Evolutionary conservation across 352 stramenopile genomes (phyloP).

Genomic region (Pseudoperonospora humuli): DNA sequence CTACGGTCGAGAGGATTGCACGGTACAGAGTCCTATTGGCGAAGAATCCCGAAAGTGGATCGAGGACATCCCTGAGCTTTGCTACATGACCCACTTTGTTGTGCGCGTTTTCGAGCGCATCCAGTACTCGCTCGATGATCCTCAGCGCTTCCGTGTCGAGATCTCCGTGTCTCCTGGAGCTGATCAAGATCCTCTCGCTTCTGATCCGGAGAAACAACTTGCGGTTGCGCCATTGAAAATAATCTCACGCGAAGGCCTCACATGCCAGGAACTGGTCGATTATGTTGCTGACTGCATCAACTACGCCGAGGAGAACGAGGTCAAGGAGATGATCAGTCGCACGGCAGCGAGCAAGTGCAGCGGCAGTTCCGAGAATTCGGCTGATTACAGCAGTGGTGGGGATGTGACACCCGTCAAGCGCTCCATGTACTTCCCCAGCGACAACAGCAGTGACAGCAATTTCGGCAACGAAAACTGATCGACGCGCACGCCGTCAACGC

Average conservation of each 20-base stretch:
- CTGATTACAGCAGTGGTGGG: conserved; percentile 20
- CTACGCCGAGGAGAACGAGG: conserved; percentile 62
- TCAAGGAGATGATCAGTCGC: conserved; percentile 22
- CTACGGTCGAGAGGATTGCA: conserved; percentile 62
- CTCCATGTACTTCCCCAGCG: conserved; percentile 45
- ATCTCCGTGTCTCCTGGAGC: conserved; percentile 80
- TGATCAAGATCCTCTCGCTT: conserved; percentile 59
- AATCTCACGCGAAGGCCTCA: conserved; percentile 75
- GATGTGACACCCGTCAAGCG: conserved; percentile 40
- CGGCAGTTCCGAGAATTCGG: conserved; percentile 16
- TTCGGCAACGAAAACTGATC: conserved; percentile 28
- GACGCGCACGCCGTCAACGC: not conserved
- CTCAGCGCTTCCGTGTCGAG: conserved; percentile 76
- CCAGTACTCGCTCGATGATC: conserved; percentile 52
- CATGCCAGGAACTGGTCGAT: conserved; percentile 78
- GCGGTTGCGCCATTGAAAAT: conserved; percentile 73
- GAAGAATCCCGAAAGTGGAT: conserved; percentile 80
- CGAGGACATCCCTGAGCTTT: conserved; percentile 92
- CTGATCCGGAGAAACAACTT: conserved; percentile 50
- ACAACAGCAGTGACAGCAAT: conserved; percentile 49
- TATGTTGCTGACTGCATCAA: conserved; percentile 72
- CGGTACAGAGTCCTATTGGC: conserved; percentile 43
- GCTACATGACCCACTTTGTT: conserved; percentile 99
- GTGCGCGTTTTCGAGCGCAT: conserved; percentile 97
- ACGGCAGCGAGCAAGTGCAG: conserved; percentile 25